phyloP scores from a whole-genome alignment of 169 alveolate species.

The Plasmodium coatneyi region DNA sequence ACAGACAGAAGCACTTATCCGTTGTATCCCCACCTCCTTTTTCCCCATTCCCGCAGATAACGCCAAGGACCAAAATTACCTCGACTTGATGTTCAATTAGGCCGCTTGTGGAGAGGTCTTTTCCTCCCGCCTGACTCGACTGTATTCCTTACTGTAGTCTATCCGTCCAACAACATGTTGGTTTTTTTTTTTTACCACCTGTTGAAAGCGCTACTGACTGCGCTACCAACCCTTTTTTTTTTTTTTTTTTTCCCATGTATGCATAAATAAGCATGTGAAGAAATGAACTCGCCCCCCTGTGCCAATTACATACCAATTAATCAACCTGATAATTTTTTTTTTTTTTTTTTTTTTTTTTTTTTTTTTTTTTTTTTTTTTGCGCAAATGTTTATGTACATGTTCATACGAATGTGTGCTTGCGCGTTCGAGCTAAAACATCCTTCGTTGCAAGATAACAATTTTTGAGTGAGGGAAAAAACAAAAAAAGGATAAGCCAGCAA shows the following conservation, averaged over 20 bases:
- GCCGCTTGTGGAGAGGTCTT: neutral
- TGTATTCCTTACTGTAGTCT: neutral
- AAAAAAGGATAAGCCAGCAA: neutral
- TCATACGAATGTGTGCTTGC: neutral
- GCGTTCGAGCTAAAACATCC: neutral
- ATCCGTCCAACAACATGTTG: neutral
- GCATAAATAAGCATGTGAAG: neutral
- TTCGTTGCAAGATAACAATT: neutral
- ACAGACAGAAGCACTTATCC: neutral
- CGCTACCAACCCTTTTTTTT: neutral
- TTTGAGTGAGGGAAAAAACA: neutral
- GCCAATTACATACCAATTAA: neutral
- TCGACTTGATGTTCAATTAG: constrained; percentile 11
- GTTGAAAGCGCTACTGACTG: neutral
- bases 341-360: neutral
- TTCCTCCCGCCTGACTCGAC: neutral
- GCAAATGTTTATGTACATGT: neutral
- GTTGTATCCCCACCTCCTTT: neutral
- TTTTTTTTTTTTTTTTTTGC: neutral
- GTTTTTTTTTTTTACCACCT: neutral
- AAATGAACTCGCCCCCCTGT: neutral
- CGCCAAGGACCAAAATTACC: constrained; percentile 9
- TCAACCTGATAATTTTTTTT: neutral
- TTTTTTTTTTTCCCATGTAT: neutral
- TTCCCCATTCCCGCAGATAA: neutral